Conservation (phyloP, 257 asterid genomes). For the Verbascum thapsus region DNA sequence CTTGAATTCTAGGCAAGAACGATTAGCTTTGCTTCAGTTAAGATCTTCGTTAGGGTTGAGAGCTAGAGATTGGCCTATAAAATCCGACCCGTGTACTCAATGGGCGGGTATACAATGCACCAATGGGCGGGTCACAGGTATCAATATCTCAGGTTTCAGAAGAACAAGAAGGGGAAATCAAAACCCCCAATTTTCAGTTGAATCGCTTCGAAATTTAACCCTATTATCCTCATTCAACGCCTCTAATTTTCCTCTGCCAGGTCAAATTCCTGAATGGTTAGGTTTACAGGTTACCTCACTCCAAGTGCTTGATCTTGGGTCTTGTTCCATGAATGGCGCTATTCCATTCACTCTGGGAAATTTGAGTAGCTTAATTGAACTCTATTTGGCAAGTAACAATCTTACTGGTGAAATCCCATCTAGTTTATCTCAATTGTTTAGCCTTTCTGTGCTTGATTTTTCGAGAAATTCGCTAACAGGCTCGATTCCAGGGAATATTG, state of each 20-base stretch:
- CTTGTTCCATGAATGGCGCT: conserved; percentile 45
- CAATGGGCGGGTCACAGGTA: conserved; percentile 49
- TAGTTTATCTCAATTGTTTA: conserved; percentile 41
- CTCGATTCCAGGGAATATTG: conserved; percentile 31
- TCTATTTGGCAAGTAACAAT: conserved; percentile 48
- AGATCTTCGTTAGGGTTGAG: conserved; percentile 71
- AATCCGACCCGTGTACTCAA: conserved; percentile 48
- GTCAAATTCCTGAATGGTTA: conserved; percentile 56
- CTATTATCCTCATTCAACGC: conserved; percentile 51
- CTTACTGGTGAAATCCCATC: conserved; percentile 32
- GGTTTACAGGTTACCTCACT: conserved; percentile 40
- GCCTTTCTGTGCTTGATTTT: conserved; percentile 49
- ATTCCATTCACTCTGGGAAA: conserved; percentile 48
- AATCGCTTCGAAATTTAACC: conserved; percentile 50
- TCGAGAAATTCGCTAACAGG: conserved; percentile 49
- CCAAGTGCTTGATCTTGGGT: conserved; percentile 57
- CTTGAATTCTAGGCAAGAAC: conserved; percentile 38
- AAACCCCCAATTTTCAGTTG: conserved; percentile 55
- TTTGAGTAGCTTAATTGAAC: conserved; percentile 43
- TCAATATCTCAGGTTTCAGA: conserved; percentile 57
- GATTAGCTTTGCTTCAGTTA: conserved; percentile 52
- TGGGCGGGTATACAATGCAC: conserved; percentile 55
- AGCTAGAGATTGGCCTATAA: conserved; percentile 59
- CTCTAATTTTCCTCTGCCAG: conserved; percentile 55
- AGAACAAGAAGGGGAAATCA: conserved; percentile 48